phyloP scores from a whole-genome alignment of 495 filamentous ascomycete genomes.

The Xanthoparmelia taractica region DNA sequence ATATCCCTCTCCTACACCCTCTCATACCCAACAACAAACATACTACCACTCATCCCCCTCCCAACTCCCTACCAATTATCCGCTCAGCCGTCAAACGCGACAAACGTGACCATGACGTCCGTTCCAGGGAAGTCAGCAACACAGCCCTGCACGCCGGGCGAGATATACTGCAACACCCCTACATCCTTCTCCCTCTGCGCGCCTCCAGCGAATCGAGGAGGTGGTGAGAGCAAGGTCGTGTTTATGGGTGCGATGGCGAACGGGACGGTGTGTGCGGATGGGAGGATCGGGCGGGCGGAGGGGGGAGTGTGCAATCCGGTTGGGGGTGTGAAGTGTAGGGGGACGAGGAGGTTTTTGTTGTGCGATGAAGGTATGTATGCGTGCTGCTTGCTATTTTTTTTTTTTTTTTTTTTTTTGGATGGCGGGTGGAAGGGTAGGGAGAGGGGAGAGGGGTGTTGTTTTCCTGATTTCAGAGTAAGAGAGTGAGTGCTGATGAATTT shows the following conservation, averaged over 20 bases:
- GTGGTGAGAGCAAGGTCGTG: not conserved
- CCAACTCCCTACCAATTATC: not conserved
- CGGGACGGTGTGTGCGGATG: not conserved
- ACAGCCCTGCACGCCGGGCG: not conserved
- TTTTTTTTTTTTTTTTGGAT: not conserved
- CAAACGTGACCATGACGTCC: not conserved
- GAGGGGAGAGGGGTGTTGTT: not conserved
- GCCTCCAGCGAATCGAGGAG: not conserved
- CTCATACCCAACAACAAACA: constrained; percentile 6
- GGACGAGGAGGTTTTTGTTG: not conserved
- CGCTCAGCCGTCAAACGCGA: not conserved
- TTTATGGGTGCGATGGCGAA: not conserved
- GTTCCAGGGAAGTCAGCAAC: not conserved
- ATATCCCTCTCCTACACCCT: constrained; percentile 8
- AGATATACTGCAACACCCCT: not conserved
- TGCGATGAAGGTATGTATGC: constrained; percentile 3
- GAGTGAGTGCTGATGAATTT: too few species aligned
- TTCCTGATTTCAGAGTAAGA: too few species aligned
- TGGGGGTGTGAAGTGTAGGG: not conserved
- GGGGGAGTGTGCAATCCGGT: not conserved
- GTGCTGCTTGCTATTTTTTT: too few species aligned
- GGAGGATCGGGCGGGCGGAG: not conserved
- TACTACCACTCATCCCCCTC: not conserved
- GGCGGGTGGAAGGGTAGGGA: too few species aligned
- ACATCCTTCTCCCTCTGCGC: constrained; percentile 3